Conservation (phyloP, 2,329 filamentous ascomycete genomes). For the Sclerotinia glacialis region DNA sequence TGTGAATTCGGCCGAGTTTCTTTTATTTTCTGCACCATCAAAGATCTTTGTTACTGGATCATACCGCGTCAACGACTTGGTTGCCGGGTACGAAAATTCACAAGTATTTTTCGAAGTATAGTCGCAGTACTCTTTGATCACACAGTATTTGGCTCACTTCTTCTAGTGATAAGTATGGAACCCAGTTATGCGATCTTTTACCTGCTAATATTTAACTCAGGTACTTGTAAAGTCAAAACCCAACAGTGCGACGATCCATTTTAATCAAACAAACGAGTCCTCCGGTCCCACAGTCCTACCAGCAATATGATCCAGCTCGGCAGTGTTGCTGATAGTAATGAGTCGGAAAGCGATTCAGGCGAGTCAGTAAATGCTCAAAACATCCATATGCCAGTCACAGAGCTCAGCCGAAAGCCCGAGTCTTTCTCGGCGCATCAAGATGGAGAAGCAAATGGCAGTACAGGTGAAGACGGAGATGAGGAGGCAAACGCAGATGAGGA, state of each 20-base stretch:
- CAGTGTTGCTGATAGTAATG: conserved; percentile 26
- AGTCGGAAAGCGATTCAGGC: conserved; percentile 23
- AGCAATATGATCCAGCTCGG: background rate
- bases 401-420: conserved; percentile 24
- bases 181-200: background rate
- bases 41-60: background rate
- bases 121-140: background rate
- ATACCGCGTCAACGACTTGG: conserved; percentile 1
- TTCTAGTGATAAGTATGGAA: background rate
- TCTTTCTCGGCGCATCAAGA: conserved; percentile 33
- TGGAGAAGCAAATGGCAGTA: conserved; percentile 21
- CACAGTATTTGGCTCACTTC: background rate
- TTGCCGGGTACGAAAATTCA: background rate
- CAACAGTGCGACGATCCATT: background rate
- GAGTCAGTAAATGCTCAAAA: background rate
- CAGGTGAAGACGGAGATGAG: background rate
- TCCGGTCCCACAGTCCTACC: background rate
- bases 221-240: background rate
- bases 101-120: background rate
- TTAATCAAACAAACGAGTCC: background rate
- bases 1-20: background rate
- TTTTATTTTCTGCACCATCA: background rate
- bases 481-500: background rate
- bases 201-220: background rate
- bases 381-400: conserved; percentile 23